These are phyloP conservation scores for Pseudogymnoascus sp. DNA, from an alignment of 2,329 filamentous ascomycete genomes.

Conservation along the genomic window DNA sequence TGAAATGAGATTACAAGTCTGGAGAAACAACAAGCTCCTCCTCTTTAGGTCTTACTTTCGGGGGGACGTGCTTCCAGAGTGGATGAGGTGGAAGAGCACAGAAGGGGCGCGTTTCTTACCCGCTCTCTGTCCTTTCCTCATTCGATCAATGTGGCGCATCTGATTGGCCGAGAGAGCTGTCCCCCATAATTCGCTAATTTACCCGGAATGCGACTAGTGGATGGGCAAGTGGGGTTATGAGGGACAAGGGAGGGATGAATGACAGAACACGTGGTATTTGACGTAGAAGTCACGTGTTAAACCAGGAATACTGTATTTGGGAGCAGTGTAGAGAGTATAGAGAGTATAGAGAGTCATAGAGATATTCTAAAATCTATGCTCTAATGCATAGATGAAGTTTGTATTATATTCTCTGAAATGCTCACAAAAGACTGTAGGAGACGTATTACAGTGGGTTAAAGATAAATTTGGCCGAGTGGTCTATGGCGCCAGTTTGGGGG, in stretches of 20 bases:
- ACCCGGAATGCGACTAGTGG: not conserved
- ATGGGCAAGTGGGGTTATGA: not conserved
- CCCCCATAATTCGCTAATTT: conserved; percentile 7
- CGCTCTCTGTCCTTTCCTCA: conserved; percentile 6
- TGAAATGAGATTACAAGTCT: not conserved
- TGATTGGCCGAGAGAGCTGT: not conserved
- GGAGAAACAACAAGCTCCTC: not conserved
- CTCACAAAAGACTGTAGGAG: not conserved
- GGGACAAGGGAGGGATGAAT: not conserved
- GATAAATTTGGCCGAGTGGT: not conserved
- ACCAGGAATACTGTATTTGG: no score
- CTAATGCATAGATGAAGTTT: not conserved
- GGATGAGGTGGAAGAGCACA: conserved; percentile 8
- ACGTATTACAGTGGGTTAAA: not conserved
- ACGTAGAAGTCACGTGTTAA: not conserved
- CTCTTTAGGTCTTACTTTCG: not conserved
- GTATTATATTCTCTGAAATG: not conserved
- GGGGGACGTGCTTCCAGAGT: not conserved
- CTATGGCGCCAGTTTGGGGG: not conserved
- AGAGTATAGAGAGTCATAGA: not conserved
- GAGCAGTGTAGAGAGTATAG: no score
- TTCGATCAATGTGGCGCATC: not conserved
- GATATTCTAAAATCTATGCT: not conserved
- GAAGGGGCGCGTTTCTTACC: not conserved
- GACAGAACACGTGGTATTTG: not conserved